Base-by-base conservation (phyloP, 2,329 filamentous ascomycete genomes). In the Cephalotrichum gorgonifer region DNA sequence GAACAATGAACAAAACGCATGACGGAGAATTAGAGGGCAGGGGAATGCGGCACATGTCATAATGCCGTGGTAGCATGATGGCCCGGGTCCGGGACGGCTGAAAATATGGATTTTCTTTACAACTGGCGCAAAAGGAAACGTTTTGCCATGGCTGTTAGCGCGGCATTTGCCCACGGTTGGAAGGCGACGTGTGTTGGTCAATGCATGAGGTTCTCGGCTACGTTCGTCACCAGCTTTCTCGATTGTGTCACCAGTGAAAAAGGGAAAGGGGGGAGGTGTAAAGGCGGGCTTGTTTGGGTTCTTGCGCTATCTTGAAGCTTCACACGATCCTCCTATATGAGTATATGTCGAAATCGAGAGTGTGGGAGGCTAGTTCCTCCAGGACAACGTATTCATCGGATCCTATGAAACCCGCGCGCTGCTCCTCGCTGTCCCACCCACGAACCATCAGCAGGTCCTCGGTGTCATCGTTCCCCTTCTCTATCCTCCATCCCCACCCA, bases 401-500 rank as follows among this genome's bases (percentile, higher is more conserved):
- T 12, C 17, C 27, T 15, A 25, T n/a, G 20, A 46, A 46, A 17
- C 42, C 17, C 22, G 11, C 6, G 5, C 26, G 61, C 49, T 67
- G 61, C 8, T 65, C 57, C 26, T 64, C 60, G 15, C 61, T 56
- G 55, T 64, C 64, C 4, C 64, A 66, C 56, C 60, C 61, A 46
- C 71, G 65, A 39, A 74, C 57, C 38, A 73, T 57, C 25, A 71
- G 60, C 25, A 47, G 15, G 11, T 47, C 45, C 47, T 71, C 66
- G 44, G 64, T 59, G 3, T 52, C 51, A 1, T 60, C 61, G 3
- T 55, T 58, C 3, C 60, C 55, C 50, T 62, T 66, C 46, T 74
- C 71, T 26, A 69, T 61, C 47, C 63, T 64, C 67, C 71, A 73
- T 2, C 67, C 69, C 15, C 57, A 64, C 54, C 64, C 68, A 20